A percentile compares a stretch with the other conserved stretches of the same genome.
phyloP scores from a whole-genome alignment of 805 yeast species.

The Ogataea nakhonphanomensis region DNA sequence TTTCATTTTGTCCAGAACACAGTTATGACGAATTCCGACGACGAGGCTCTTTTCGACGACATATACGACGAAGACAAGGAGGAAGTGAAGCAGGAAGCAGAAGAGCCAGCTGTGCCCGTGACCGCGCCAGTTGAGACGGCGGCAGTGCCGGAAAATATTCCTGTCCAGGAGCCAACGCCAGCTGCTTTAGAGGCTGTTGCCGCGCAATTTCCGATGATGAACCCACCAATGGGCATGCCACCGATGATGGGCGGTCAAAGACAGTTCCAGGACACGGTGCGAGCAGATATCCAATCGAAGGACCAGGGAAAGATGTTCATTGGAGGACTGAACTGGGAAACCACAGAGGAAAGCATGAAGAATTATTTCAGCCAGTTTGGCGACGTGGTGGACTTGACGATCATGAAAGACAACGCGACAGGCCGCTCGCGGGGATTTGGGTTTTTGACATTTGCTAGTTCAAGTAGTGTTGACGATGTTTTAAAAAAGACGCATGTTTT shows the following conservation, averaged over 20 bases:
- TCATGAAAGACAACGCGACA: conserved; percentile 84
- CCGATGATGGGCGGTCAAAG: conserved; percentile 10
- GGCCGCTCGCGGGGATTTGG: conserved; percentile 96
- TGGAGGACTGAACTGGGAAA: conserved; percentile 98
- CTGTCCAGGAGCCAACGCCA: conserved; percentile 18
- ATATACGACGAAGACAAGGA: conserved; percentile 50
- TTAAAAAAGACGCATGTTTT: conserved; percentile 80
- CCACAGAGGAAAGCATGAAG: conserved; percentile 81
- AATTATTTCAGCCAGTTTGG: conserved; percentile 87
- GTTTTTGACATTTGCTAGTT: conserved; percentile 78
- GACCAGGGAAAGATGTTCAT: conserved; percentile 91
- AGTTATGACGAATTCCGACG: conserved; percentile 66
- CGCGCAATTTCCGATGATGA: conserved; percentile 16
- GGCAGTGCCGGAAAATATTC: conserved; percentile 3
- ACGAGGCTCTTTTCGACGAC: conserved; percentile 91
- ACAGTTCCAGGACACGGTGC: conserved; percentile 31
- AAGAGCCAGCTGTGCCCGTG: neutral
- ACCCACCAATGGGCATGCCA: conserved; percentile 15
- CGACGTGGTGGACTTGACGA: conserved; percentile 80
- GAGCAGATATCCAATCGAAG: conserved; percentile 50
- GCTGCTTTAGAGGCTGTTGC: conserved; percentile 11
- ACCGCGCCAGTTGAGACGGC: neutral
- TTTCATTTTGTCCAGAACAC: conserved; percentile 5
- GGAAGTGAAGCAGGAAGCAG: conserved; percentile 14
- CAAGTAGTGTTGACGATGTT: conserved; percentile 83